Percentiles rank a stretch among this genome's conserved stretches.
Evolutionary conservation across 2,329 filamentous ascomycete genomes (phyloP).

Genomic region (Westerdykella aurantiaca): DNA sequence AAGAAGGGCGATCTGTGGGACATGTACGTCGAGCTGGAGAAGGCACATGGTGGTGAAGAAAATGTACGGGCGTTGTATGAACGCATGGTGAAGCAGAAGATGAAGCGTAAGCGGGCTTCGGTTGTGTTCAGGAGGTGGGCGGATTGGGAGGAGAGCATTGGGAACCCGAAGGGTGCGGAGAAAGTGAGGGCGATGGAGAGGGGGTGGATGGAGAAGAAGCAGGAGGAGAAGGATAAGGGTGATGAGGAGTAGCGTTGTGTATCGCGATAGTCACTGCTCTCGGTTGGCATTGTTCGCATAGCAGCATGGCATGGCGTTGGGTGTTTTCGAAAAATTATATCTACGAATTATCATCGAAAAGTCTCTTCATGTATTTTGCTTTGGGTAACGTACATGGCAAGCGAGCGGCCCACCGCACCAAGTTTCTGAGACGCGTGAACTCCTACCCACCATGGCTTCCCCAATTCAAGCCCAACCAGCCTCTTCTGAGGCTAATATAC

Average conservation of each 20-base stretch:
- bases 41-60: conserved; percentile 52
- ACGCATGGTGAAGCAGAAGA: conserved; percentile 56
- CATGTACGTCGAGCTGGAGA: conserved; percentile 80
- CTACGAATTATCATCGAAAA: too few relatives aligned
- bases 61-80: conserved; percentile 74
- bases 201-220: conserved; percentile 57
- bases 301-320: too few relatives aligned
- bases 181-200: conserved; percentile 64
- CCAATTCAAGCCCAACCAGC: too few relatives aligned
- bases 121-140: conserved; percentile 91
- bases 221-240: conserved; percentile 5
- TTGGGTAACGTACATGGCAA: too few relatives aligned
- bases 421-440: too few relatives aligned
- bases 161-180: conserved; percentile 63
- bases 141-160: conserved; percentile 71
- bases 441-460: too few relatives aligned
- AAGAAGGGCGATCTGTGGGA: conserved; percentile 93
- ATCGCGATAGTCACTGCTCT: background rate
- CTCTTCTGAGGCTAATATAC: too few relatives aligned
- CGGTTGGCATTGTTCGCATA: too few relatives aligned
- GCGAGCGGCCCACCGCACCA: too few relatives aligned
- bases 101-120: conserved; percentile 78
- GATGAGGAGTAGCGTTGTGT: conserved; percentile 1
- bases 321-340: too few relatives aligned
- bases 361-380: too few relatives aligned